Base-by-base conservation (phyloP, 1,284 basidiomycete genomes). In the Hemileia vastatrix region DNA sequence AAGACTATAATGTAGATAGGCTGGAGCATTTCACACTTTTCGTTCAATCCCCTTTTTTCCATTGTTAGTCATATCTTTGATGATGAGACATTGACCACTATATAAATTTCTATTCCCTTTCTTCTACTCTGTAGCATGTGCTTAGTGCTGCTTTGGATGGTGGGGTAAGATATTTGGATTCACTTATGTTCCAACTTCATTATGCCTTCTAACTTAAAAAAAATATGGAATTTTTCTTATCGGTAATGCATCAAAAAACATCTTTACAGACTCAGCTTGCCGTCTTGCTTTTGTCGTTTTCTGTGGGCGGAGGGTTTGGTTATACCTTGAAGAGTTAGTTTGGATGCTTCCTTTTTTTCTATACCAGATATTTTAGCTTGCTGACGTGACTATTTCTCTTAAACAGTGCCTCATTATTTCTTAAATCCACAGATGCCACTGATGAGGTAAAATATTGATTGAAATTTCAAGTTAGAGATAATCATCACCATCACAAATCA, bases 141-240 rank as follows among this genome's bases (percentile, higher is more conserved):
- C 27, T 63, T 33, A 63, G 61, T 63, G 61, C 61, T n/a, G 61
- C 61, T 6, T 21, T 63, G 15, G 61, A 63, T 52, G 61, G 61
- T 51, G 61, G 61, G 49, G 61, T 63, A n/a, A 33, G 61, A n/a
- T n/a, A n/a, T 57, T 21, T n/a, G 45, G 13, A 1, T 2, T 36
- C 33, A 24, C 23, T 51, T 24, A 13, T 21, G 27, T 36, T 9
- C 27, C 11, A 21, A 11, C 13, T 24, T 13, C 1, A 24, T 19
- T 43, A 6, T 44, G 21, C 3, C n/a, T n/a, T n/a, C n/a, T n/a
- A n/a, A n/a, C n/a, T n/a, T n/a, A n/a, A n/a, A n/a, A n/a, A n/a
- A n/a, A n/a, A n/a, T n/a, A n/a, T n/a, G n/a, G n/a, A n/a, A n/a
- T n/a, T n/a, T n/a, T n/a, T n/a, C n/a, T n/a, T n/a, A n/a, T n/a